These are phyloP conservation scores for Arachis stenosperma DNA, from an alignment of 306 rosid species.

Conservation along the genomic window DNA sequence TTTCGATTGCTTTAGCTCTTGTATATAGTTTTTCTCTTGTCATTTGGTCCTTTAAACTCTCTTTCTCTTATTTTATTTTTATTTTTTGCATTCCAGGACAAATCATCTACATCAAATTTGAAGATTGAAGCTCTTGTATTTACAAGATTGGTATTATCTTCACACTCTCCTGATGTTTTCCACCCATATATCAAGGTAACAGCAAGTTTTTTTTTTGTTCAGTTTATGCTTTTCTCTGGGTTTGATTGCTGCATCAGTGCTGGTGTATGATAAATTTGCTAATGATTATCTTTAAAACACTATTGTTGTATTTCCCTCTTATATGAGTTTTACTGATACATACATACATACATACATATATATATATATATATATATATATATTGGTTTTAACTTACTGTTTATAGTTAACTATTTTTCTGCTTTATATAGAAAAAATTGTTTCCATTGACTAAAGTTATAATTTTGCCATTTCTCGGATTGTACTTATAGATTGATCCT, in stretches of 20 bases:
- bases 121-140: conserved; percentile 96
- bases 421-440: not conserved
- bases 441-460: conserved; percentile 14
- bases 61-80: no score
- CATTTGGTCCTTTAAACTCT: conserved; percentile 22
- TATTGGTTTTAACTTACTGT: not conserved
- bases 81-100: conserved; percentile 60
- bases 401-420: conserved; percentile 1
- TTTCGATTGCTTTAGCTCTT: no score
- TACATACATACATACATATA: no score
- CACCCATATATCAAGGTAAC: conserved; percentile 90
- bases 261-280: conserved; percentile 9
- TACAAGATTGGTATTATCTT: conserved; percentile 87
- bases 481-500: not conserved
- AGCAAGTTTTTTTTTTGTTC: not conserved
- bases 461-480: not conserved
- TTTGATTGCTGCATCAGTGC: conserved; percentile 23
- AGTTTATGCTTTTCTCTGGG: conserved; percentile 16
- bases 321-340: conserved; percentile 8
- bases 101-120: conserved; percentile 95
- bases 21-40: conserved; percentile 13
- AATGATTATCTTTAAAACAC: not conserved
- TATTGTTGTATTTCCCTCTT: not conserved
- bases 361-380: no score
- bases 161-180: conserved; percentile 93